Evolutionary conservation across 2,329 filamentous ascomycete genomes (phyloP).

Genomic region (Fusarium verrucosum): DNA sequence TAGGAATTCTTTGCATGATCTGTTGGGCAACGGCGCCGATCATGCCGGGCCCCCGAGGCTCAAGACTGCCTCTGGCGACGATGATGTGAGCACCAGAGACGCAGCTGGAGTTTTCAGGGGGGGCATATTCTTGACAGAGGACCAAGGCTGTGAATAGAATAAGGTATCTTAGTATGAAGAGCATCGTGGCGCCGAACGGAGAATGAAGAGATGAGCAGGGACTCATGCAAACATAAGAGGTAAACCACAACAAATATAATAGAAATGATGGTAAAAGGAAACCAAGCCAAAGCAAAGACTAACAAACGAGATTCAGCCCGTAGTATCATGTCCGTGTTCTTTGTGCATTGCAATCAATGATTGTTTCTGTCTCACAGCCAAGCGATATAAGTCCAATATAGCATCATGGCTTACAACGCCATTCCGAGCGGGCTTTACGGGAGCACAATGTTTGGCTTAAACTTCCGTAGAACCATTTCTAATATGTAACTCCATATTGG

Average conservation of each 20-base stretch:
- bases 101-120: neutral
- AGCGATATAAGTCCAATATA: neutral
- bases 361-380: constrained; percentile 5
- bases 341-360: neutral
- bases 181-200: neutral
- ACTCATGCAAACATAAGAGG: fast-evolving
- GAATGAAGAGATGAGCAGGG: neutral
- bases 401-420: neutral
- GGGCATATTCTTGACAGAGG: neutral
- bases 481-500: constrained; percentile 12
- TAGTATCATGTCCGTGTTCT: neutral
- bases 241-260: neutral
- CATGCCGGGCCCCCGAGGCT: constrained; percentile 33
- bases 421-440: neutral
- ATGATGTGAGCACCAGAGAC: constrained; percentile 34
- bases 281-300: neutral
- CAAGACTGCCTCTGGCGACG: constrained; percentile 34
- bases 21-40: constrained; percentile 34
- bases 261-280: neutral
- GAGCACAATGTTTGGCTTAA: neutral
- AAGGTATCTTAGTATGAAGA: neutral
- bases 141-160: constrained; percentile 1
- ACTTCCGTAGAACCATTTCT: no score
- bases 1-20: constrained; percentile 9
- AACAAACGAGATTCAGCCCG: neutral